Base-by-base conservation (phyloP, 2,329 filamentous ascomycete species). In the Colletotrichum sp. region DNA sequence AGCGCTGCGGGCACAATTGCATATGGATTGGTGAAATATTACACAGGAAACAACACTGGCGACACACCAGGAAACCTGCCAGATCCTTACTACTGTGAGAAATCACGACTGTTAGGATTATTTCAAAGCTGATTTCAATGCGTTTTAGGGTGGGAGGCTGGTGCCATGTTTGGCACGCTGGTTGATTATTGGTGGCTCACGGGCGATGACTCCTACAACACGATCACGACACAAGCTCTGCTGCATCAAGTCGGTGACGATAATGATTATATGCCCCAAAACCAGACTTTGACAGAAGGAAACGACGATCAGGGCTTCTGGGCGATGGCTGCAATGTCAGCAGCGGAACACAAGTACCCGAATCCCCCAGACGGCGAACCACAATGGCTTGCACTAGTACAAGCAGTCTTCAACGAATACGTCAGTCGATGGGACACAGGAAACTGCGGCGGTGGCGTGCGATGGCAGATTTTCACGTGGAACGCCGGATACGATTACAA, bases 281-380 rank as follows among this genome's bases (percentile, higher is more conserved):
- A 93, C 83, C 92, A 93, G 82, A 92, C 91, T 6, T 83, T 87
- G 59, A 89, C 89, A 1, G 84, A 90, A 77, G 93, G 93, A 78
- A 95, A 95, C 84, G 94, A 95, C 79, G 94, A 95, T 80, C 94
- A 95, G 83, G 93, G 94, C 7, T 96, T 97, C 85, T 98, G 95
- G 95, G 94, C 91, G 18, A 90, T 96, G 87, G 92, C 95, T 1
- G 94, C 93, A 75, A 94, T 98, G 88, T 90, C 91, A 12, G 95
- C 95, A 4, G 93, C 94, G 34, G 95, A 98, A 84, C 91, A 93
- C 80, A 92, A 92, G 76, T 96, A 94, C 80, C 93, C 93, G 2
- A 90, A 95, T 80, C 93, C 94, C 5, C 89, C 91, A 0, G 78
- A 87, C 0, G 90, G 89, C 71, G 82, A 92, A 66, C 92, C 94